Base-by-base conservation (phyloP, 2,329 filamentous ascomycete genomes). In the Exophiala viscosa region DNA sequence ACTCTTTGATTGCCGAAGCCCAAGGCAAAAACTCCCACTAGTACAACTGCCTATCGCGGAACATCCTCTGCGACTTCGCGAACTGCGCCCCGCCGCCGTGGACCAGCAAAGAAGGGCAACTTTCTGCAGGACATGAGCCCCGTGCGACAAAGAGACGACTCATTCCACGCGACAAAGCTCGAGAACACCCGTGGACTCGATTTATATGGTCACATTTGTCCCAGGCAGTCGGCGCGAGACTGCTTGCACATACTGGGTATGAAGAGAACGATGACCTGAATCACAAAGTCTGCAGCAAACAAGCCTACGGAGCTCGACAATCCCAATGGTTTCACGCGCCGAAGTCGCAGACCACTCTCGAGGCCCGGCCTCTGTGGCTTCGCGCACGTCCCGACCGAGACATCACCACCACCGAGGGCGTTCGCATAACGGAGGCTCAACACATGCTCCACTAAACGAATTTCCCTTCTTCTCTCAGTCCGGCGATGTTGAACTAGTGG, bases 391-490 rank as follows among this genome's bases (percentile, higher is more conserved):
- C 11, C 70, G 76, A 49, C 77, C 77, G 20, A 78, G 85, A 59
- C 78, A 84, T 57, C 77, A 77, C 39, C 61, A 62, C 64, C 87
- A 88, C 69, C 84, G 89, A 62, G 88, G 90, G 65, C 86, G 87
- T 67, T 86, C 89, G 58, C 93, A 89, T 43, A 88, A 93, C 67
- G 83, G 86, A 64, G 89, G 89, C 52, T 85, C 85, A 56, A 80
- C 82, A 14, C 84, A 86, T 65, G 73, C 83, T 18, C 81, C 87
- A 38, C 87, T 88, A 66, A 96, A 96, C 68, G 91, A 96, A 68
- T 97, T 96, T 63, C 92, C 92, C 17, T 75, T 95, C 66, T 97
- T 96, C 71, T 85, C 84, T 45, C 86, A 91, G 64, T 92, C 88
- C 34, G 92, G 92, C 66, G 91, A 97, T 70, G 90, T 96, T 65